Evolutionary conservation across 208 protist genomes (phyloP), one percentile per base, ranked within the genome.

Genomic region (Phytomonas francai): DNA sequence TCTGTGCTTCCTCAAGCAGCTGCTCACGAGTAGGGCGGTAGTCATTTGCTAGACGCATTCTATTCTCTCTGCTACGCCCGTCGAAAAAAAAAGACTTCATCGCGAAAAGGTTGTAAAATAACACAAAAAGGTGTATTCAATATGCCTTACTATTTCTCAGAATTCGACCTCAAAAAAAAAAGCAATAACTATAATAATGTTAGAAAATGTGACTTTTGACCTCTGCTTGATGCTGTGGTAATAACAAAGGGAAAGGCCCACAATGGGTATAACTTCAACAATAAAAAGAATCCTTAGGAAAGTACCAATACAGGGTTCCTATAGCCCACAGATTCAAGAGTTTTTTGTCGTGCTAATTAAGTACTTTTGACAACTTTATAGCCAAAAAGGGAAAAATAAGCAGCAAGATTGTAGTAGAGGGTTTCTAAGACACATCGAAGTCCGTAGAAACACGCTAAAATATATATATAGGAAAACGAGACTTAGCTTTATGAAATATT

Each of bases 21-120:
- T 75, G 67, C 28, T 76, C 73, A 8, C 78, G 71, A 2, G 78
- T 78, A 4, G 75, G 81, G 33, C 77, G 74, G 63, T 90, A 80
- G 59, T 95, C 87, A 6, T 75, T 70, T 4, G 83, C 88, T 19
- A 95, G 74, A 0, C 71, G 80, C 66, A 95, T 71, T 22, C 78
- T 74, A 39, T 78, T 84, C 59, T 74, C 59, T 11, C 89, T 78
- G 64, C 83, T 93, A 12, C 74, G 59, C 42, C 89, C 89, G 42
- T 89, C 80, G 63, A 95, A 95, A 19, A 83, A 31, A 49, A 79
- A 79, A 4, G 68, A 65, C 30, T 76, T 76, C 77, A 85, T 83
- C 45, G 6, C 45, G 1, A 25, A 19, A 54, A 54, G 8, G 22
- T 54, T 25, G 19, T 3, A 54, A 25, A 25, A 16, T 19, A 54